Evolutionary conservation across 768 basidiomycete species (phyloP).

Genomic region (Obba rivulosa): DNA sequence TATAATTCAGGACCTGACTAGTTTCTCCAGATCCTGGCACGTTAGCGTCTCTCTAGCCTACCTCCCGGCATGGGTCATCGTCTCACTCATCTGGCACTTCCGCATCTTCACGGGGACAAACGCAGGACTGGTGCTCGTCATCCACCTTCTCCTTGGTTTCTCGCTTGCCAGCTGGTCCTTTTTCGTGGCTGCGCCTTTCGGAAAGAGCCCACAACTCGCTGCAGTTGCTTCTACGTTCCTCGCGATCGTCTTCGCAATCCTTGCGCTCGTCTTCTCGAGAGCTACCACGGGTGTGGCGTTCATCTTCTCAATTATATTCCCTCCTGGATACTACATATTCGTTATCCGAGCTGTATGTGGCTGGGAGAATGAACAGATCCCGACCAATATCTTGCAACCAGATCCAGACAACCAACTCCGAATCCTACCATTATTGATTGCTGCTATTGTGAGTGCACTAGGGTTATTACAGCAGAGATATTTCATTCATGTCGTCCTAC

Average conservation of each 20-base stretch:
- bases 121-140: conserved; percentile 50
- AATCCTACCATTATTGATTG: conserved; percentile 56
- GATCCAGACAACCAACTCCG: conserved; percentile 57
- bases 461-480: background rate
- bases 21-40: conserved; percentile 50
- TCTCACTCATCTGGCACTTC: conserved; percentile 58
- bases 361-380: conserved; percentile 54
- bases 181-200: conserved; percentile 64
- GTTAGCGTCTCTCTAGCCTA: conserved; percentile 59
- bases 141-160: conserved; percentile 65
- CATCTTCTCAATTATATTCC: conserved; percentile 66
- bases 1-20: background rate
- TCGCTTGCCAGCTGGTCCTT: conserved; percentile 68
- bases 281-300: conserved; percentile 41
- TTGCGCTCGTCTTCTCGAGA: conserved; percentile 49
- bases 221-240: conserved; percentile 64
- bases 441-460: conserved; percentile 47
- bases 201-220: conserved; percentile 67
- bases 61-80: conserved; percentile 72
- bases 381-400: conserved; percentile 47
- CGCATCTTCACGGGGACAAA: conserved; percentile 62
- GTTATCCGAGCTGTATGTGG: conserved; percentile 62
- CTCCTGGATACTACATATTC: conserved; percentile 73
- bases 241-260: conserved; percentile 58
- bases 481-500: background rate